Percentiles rank a stretch among this genome's conserved stretches.
phyloP scores from a whole-genome alignment of 208 protist species.

The Acanthamoeba castellanii region DNA sequence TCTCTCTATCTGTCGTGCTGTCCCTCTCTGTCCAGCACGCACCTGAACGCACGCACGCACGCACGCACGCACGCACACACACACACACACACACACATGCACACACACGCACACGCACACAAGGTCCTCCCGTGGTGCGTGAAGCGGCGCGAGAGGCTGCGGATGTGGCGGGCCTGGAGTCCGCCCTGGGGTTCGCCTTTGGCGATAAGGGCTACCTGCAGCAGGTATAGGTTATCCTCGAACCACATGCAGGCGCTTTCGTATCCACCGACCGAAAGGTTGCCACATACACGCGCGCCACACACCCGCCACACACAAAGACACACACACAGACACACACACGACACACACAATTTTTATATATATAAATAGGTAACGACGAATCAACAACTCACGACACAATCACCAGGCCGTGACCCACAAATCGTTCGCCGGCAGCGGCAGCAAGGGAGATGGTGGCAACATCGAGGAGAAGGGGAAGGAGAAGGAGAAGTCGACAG shows the following conservation, averaged over 20 bases:
- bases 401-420: constrained; percentile 1
- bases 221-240: background rate
- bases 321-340: background rate
- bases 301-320: too few species aligned
- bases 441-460: background rate
- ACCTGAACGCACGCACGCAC: too few species aligned
- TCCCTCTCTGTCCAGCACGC: too few species aligned
- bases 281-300: too few species aligned
- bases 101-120: too few species aligned
- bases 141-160: background rate
- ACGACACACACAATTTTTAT: background rate
- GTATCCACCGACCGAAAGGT: background rate
- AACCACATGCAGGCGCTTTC: background rate
- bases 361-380: background rate
- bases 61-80: too few species aligned
- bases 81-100: too few species aligned
- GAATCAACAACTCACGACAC: background rate
- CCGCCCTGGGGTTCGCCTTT: background rate
- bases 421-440: background rate
- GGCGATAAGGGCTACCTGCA: background rate
- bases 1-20: background rate
- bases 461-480: background rate
- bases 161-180: background rate
- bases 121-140: background rate
- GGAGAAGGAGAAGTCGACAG: background rate